Percentiles rank a stretch among this genome's conserved stretches.
phyloP scores from a whole-genome alignment of 768 basidiomycete genomes.

The Tricholoma hemisulphureum region DNA sequence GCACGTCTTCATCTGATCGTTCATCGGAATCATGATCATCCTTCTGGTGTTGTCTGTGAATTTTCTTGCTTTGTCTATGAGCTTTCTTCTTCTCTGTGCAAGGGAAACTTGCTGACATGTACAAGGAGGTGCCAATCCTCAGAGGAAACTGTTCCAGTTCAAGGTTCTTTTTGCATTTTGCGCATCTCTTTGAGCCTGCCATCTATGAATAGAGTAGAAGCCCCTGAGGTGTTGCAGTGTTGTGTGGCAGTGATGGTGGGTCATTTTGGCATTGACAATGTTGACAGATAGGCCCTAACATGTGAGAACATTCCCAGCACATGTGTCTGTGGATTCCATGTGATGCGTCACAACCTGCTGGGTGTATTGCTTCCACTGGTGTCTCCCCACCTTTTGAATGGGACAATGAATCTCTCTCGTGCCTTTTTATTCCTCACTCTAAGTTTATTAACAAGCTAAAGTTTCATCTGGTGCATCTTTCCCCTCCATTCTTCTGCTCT shows the following conservation, averaged over 20 bases:
- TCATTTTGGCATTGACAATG: background rate
- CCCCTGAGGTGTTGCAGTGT: no score
- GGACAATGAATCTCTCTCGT: no score
- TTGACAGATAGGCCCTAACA: background rate
- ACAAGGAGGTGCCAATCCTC: background rate
- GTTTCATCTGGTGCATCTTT: no score
- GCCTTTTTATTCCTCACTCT: no score
- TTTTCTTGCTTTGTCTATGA: background rate
- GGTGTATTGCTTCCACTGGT: no score
- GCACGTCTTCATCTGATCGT: background rate
- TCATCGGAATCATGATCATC: background rate
- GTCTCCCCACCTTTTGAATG: no score
- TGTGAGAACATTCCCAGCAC: background rate
- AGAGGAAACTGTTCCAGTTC: background rate
- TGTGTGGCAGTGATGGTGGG: background rate
- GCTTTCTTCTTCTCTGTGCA: background rate
- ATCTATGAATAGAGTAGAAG: background rate
- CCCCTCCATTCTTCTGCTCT: no score
- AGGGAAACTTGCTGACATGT: background rate
- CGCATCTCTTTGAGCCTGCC: background rate
- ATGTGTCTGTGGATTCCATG: background rate
- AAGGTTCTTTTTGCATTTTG: background rate
- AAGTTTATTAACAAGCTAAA: no score
- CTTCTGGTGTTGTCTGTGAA: background rate
- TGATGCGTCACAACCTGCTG: no score